Percentiles rank a stretch among this genome's conserved stretches.
phyloP scores from a whole-genome alignment of 257 asterid genomes.

The Nicotiana benthamiana region DNA sequence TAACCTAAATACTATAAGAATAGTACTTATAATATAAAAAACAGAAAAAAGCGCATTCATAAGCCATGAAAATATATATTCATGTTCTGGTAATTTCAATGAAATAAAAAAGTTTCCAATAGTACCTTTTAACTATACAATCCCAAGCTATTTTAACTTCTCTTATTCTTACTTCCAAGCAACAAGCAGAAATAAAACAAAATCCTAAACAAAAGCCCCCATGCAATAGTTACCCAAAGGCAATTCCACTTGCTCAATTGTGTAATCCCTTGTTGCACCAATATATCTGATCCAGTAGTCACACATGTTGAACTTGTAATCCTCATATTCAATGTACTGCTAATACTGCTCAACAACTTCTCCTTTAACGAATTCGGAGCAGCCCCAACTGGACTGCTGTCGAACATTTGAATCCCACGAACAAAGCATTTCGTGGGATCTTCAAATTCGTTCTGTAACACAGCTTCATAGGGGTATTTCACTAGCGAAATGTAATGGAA shows the following conservation, averaged over 20 bases:
- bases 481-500: conserved; percentile 33
- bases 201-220: conserved; percentile 35
- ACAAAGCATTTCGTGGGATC: conserved; percentile 30
- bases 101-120: too few species aligned
- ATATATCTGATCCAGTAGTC: conserved; percentile 25
- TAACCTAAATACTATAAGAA: neutral
- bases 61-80: neutral
- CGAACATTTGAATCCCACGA: conserved; percentile 33
- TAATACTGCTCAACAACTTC: conserved; percentile 14
- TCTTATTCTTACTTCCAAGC: conserved; percentile 27
- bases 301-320: conserved; percentile 25
- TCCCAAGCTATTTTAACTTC: conserved; percentile 12
- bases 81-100: neutral
- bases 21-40: too few species aligned
- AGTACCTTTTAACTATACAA: neutral
- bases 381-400: conserved; percentile 13
- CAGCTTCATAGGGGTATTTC: conserved; percentile 34
- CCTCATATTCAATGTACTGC: conserved; percentile 20
- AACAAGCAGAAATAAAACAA: conserved; percentile 27
- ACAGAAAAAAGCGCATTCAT: neutral
- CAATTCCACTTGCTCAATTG: conserved; percentile 29
- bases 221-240: conserved; percentile 26
- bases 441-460: conserved; percentile 27
- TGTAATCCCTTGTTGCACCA: conserved; percentile 26
- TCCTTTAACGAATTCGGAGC: conserved; percentile 17